Evolutionary conservation across 768 basidiomycete genomes (phyloP).

Genomic region (Cubamyces sp.): DNA sequence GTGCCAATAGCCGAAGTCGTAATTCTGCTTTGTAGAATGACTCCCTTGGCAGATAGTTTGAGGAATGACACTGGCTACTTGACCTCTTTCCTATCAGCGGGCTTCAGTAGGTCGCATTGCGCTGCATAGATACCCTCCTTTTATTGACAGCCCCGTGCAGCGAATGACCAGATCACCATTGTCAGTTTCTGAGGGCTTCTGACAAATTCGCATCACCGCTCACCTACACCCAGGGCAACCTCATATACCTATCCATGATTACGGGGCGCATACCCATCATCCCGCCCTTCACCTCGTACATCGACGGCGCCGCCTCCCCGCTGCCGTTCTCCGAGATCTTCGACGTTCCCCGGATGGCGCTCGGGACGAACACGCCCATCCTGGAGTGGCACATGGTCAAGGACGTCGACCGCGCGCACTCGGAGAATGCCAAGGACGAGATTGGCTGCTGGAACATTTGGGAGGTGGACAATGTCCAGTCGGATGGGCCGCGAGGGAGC

Average conservation of each 20-base stretch:
- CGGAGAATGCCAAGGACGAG: slow-evolving; percentile 30
- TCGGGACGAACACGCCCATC: slow-evolving; percentile 33
- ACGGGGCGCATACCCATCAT: slow-evolving; percentile 42
- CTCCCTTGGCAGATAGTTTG: slow-evolving; percentile 50
- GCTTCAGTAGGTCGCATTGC: slow-evolving; percentile 51
- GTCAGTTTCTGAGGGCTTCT: not conserved
- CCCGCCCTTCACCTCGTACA: slow-evolving; percentile 42
- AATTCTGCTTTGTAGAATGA: not conserved
- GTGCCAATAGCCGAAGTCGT: not conserved
- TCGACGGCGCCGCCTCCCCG: slow-evolving; percentile 34
- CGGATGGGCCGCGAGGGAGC: slow-evolving; percentile 29
- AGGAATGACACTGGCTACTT: slow-evolving; percentile 61
- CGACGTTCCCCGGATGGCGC: slow-evolving; percentile 39
- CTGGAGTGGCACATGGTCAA: slow-evolving; percentile 48
- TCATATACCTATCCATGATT: slow-evolving; percentile 43
- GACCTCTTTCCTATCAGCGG: slow-evolving; percentile 70
- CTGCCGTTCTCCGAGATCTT: slow-evolving; percentile 43
- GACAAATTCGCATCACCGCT: not conserved
- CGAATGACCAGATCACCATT: slow-evolving; percentile 72
- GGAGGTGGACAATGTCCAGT: slow-evolving; percentile 30
- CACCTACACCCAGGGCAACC: slow-evolving; percentile 32
- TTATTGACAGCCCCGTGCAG: slow-evolving; percentile 37
- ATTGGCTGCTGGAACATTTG: slow-evolving; percentile 48
- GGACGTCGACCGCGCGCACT: slow-evolving; percentile 26
- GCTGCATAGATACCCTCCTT: not conserved